A percentile compares a stretch with the other conserved stretches of the same genome.
These are phyloP conservation scores for Erysimum pusillum DNA, from an alignment of 441 rosid genomes.

Conservation along the genomic window DNA sequence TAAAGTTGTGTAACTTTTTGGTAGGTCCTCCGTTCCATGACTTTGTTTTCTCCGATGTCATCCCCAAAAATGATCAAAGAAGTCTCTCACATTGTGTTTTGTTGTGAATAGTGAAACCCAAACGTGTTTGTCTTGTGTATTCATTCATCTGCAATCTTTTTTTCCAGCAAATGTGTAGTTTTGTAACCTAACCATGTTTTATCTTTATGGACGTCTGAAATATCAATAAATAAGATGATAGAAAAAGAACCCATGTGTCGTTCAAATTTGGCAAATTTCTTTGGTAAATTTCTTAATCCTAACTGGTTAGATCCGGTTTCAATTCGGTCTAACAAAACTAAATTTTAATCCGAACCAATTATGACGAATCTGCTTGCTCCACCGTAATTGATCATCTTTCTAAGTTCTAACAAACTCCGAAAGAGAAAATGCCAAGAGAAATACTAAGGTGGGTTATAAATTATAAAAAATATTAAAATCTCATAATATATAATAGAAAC, in stretches of 20 bases:
- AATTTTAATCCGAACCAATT: constrained; percentile 10
- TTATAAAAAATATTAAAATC: too few species aligned
- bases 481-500: too few species aligned
- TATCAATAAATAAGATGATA: too few species aligned
- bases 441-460: constrained; percentile 27
- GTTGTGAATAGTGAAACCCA: constrained; percentile 23
- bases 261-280: neutral
- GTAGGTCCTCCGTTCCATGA: constrained; percentile 98
- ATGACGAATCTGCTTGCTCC: constrained; percentile 28
- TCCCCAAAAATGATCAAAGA: constrained; percentile 51
- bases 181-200: constrained; percentile 2
- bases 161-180: constrained; percentile 8
- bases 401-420: constrained; percentile 30
- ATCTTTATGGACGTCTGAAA: too few species aligned
- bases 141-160: constrained; percentile 8
- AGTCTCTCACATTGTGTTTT: constrained; percentile 20
- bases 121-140: neutral
- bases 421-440: constrained; percentile 35
- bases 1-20: constrained; percentile 17
- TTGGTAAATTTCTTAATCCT: neutral
- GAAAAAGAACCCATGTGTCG: neutral
- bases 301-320: constrained; percentile 2
- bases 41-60: constrained; percentile 73
- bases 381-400: constrained; percentile 25
- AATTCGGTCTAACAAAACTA: neutral